Conservation (phyloP, 768 basidiomycete genomes). For the Crepidotus variabilis region DNA sequence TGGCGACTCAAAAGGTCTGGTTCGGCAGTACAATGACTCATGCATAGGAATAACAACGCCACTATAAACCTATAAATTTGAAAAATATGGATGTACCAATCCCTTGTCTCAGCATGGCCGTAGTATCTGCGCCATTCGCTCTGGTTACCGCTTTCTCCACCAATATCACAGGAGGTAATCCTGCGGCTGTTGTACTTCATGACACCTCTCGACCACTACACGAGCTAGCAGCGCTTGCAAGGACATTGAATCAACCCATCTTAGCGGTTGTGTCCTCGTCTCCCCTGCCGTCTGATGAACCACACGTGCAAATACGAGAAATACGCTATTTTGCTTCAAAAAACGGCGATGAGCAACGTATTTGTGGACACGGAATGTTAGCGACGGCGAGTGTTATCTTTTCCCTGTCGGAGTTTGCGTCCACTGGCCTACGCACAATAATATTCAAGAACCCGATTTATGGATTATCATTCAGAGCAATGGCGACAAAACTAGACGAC, state of each 20-base stretch:
- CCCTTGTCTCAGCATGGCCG: no score
- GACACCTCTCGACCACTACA: conserved; percentile 23
- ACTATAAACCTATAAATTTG: background rate
- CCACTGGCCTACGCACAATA: conserved; percentile 24
- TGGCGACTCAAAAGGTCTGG: no score
- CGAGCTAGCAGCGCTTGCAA: conserved; percentile 29
- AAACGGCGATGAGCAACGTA: conserved; percentile 20
- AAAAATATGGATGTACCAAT: background rate
- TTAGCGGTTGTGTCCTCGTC: conserved; percentile 28
- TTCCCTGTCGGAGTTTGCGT: conserved; percentile 21
- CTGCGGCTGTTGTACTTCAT: conserved; percentile 37
- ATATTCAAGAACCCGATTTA: conserved; percentile 26
- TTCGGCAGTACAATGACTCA: no score
- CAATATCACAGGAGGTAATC: conserved; percentile 39
- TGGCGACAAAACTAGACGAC: conserved; percentile 23
- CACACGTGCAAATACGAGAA: conserved; percentile 18
- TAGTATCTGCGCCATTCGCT: conserved; percentile 24
- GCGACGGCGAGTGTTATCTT: conserved; percentile 41
- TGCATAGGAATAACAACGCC: no score
- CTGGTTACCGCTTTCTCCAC: conserved; percentile 42
- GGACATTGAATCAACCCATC: conserved; percentile 45
- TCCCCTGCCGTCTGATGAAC: conserved; percentile 16
- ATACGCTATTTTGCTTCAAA: conserved; percentile 36
- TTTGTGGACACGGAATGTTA: conserved; percentile 44
- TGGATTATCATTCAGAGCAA: conserved; percentile 24